Evolutionary conservation across 1,139 yeast genomes (phyloP).

Genomic region (Debaryomycetaceae sp.): DNA sequence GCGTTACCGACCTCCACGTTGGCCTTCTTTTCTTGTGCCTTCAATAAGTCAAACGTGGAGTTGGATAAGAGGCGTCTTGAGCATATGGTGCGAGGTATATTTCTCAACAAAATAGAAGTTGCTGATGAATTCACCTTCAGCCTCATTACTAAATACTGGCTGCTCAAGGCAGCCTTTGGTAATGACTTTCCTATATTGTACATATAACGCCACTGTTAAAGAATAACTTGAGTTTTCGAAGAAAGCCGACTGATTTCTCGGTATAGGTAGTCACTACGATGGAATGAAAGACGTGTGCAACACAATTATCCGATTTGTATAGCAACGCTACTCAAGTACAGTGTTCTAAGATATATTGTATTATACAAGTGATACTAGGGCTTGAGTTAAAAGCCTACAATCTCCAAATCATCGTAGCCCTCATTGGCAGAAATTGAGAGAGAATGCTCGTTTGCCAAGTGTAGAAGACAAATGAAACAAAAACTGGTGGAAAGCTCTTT

Average conservation of each 20-base stretch:
- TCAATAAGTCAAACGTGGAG: constrained; percentile 42
- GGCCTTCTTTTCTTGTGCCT: constrained; percentile 77
- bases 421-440: constrained; percentile 57
- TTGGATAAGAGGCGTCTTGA: constrained; percentile 7
- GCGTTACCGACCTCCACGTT: constrained; percentile 70
- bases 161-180: neutral
- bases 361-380: too few relatives aligned
- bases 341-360: too few relatives aligned
- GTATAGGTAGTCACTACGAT: neutral
- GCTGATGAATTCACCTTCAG: neutral
- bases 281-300: too few relatives aligned
- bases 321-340: too few relatives aligned
- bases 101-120: neutral
- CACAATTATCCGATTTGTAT: too few relatives aligned
- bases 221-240: neutral
- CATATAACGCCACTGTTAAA: neutral
- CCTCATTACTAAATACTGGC: neutral
- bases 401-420: constrained; percentile 54
- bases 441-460: constrained; percentile 88
- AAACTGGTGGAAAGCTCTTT: constrained; percentile 82
- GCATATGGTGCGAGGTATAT: neutral
- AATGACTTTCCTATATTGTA: neutral
- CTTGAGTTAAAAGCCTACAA: constrained; percentile 32
- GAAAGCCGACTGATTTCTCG: neutral
- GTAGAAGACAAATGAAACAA: constrained; percentile 80